A percentile compares a stretch with the other conserved stretches of the same genome.
Evolutionary conservation across 2,329 filamentous ascomycete genomes (phyloP).

Genomic region (Phoma herbarum): DNA sequence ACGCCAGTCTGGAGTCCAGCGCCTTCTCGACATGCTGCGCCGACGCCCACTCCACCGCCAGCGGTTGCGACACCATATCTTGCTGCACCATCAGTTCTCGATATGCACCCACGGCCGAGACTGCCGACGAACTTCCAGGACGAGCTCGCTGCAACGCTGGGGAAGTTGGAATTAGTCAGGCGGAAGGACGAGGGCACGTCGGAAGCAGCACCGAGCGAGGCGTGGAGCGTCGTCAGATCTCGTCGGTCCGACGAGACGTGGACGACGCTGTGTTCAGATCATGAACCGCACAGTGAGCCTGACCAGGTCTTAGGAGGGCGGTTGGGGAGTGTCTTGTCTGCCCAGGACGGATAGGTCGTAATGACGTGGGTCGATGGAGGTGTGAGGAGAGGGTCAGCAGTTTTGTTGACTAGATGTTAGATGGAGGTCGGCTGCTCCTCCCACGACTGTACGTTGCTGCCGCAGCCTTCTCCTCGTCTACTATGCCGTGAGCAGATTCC

Average conservation of each 20-base stretch:
- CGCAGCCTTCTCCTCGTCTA: too few species aligned
- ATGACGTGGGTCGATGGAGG: too few species aligned
- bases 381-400: too few species aligned
- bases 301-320: neutral
- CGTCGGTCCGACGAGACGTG: constrained; percentile 6
- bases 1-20: neutral
- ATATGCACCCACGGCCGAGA: neutral
- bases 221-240: neutral
- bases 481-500: too few species aligned
- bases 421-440: too few species aligned
- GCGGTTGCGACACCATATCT: neutral
- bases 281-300: neutral
- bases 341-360: too few species aligned
- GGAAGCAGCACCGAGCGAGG: neutral
- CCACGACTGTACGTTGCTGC: too few species aligned
- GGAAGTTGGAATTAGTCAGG: neutral
- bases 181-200: neutral
- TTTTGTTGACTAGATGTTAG: too few species aligned
- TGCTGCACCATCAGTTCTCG: neutral
- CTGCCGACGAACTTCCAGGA: neutral
- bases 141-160: constrained; percentile 1
- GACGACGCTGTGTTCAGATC: neutral
- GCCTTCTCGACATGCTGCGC: neutral
- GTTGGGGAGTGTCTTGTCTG: neutral
- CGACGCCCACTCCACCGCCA: neutral